Percentiles rank a stretch among this genome's conserved stretches.
phyloP scores from a whole-genome alignment of 768 basidiomycete species.

The Leccinum fibrillosum region DNA sequence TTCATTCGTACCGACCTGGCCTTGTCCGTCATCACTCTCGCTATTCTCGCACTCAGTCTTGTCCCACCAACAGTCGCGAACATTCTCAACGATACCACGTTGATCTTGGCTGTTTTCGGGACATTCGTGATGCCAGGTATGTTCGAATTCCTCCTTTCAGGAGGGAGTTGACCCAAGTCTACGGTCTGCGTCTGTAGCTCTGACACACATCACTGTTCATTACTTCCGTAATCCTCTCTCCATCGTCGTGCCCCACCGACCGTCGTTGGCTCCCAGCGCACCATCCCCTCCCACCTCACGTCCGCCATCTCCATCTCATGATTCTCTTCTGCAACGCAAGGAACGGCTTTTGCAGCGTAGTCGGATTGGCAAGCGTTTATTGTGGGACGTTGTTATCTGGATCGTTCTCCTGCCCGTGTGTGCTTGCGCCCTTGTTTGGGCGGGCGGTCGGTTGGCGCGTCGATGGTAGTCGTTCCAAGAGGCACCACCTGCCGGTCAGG shows the following conservation, averaged over 20 bases:
- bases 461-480: conserved; percentile 45
- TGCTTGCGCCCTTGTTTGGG: conserved; percentile 55
- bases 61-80: conserved; percentile 38
- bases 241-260: conserved; percentile 69
- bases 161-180: not conserved
- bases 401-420: conserved; percentile 62
- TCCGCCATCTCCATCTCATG: conserved; percentile 37
- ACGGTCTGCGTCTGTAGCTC: conserved; percentile 36
- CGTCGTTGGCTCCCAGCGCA: conserved; percentile 20
- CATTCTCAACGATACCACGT: conserved; percentile 44
- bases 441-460: conserved; percentile 46
- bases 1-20: conserved; percentile 42
- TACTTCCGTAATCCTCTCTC: conserved; percentile 81
- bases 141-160: conserved; percentile 9
- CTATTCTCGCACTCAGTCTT: conserved; percentile 45
- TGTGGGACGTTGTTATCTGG: conserved; percentile 87
- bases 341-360: conserved; percentile 78
- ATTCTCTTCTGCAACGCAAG: conserved; percentile 82
- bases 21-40: conserved; percentile 38
- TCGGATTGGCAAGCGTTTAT: conserved; percentile 65
- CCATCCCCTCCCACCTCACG: conserved; percentile 16
- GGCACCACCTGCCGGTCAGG: conserved; percentile 5
- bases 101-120: conserved; percentile 50
- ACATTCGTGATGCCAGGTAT: conserved; percentile 64
- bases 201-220: conserved; percentile 79